phyloP scores from a whole-genome alignment of 192 early-diverging fungal genomes.

The Diversispora eburnea region DNA sequence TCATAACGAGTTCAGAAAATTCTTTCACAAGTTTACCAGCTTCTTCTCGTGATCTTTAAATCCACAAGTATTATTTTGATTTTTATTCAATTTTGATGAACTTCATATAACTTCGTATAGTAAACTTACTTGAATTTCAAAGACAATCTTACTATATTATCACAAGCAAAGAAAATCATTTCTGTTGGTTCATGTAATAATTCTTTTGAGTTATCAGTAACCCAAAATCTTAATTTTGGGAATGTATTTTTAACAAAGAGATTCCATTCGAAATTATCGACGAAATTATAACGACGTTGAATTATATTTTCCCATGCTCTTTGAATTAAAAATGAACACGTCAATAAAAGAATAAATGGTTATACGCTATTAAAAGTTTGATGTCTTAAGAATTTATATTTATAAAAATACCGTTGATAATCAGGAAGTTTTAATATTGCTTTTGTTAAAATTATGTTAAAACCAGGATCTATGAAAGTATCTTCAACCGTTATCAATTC shows the following conservation, averaged over 20 bases:
- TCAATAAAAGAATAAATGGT: not conserved
- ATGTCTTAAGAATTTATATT: not conserved
- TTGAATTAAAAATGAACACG: not conserved
- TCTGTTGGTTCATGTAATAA: constrained; percentile 1
- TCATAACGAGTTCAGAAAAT: constrained; percentile 4
- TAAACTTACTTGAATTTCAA: not conserved
- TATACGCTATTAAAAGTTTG: not conserved
- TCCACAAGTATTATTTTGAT: not conserved
- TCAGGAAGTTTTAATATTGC: constrained; percentile 2
- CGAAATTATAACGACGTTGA: constrained; percentile 13
- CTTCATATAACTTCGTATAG: not conserved
- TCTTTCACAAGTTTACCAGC: constrained; percentile 9
- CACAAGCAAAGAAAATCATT: constrained; percentile 12
- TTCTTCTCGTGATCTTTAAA: not conserved
- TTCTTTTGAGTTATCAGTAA: constrained; percentile 4
- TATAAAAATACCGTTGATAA: constrained; percentile 13
- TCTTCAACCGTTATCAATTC: not conserved
- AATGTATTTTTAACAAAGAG: constrained; percentile 1
- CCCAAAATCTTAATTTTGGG: not conserved
- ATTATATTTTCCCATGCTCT: constrained; percentile 5
- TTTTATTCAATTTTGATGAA: not conserved
- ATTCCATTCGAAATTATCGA: constrained; percentile 17
- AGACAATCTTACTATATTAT: constrained; percentile 8
- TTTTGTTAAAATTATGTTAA: not conserved
- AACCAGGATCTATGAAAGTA: constrained; percentile 4